Base-by-base conservation (phyloP, 2,329 filamentous ascomycete genomes). In the Trichoderma oligosporum region DNA sequence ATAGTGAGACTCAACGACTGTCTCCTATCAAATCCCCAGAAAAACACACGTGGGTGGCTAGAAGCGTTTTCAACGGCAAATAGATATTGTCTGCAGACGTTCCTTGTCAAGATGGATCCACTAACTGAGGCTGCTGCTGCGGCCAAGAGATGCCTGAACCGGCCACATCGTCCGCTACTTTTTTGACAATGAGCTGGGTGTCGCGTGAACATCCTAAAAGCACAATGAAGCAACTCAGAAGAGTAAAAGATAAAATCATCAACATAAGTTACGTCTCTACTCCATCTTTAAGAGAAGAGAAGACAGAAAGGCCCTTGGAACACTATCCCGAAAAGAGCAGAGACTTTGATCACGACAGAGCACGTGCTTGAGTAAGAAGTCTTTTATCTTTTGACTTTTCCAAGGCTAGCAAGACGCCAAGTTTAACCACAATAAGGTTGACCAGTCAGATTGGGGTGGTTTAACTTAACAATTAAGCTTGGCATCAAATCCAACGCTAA, bases 391-490 rank as follows among this genome's bases (percentile, higher is more conserved):
- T 18, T n/a, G 46, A 29, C 47, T 25, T 39, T 53, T 46, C 56
- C 39, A 46, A 53, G 56, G 22, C 41, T 39, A 41, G 39, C 31
- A 45, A 53, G 31, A 31, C 42, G 16, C 46, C 33, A 39, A 47
- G 39, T 52, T 58, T 47, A 58, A 52, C 38, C 48, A 9, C 47
- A 58, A 42, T 47, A 58, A 58, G 56, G 47, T 58, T 58, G 41
- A 36, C 16, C 41, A 45, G 20, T 27, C 20, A 20, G 39, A 24
- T 11, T 11, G 11, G n/a, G 12, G 31, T 58, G 41, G 33, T 39
- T 58, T 53, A 39, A 46, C 38, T 58, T 58, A 46, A 33, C 33
- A 42, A 31, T 53, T 58, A 58, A 53, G 56, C 56, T 58, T 58
- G 56, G 56, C 56, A 39, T 36, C 24, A 5, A 16, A 45, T 49